A percentile compares a stretch with the other conserved stretches of the same genome.
Conservation (phyloP, 768 basidiomycete genomes). For the Favolaschia claudopus region DNA sequence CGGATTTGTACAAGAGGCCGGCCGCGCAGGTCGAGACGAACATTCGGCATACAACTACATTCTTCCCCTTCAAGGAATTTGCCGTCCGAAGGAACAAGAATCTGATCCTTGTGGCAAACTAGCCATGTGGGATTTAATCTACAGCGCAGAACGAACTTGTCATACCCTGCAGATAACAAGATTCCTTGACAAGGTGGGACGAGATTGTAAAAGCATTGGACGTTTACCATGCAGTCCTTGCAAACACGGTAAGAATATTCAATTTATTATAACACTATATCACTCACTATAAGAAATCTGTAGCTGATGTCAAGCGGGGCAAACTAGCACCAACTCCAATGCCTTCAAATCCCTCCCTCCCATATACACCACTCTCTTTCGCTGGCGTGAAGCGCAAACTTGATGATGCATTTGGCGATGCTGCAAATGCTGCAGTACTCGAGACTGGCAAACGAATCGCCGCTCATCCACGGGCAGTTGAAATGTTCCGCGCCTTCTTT, state of each 20-base stretch:
- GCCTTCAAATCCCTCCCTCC: no score
- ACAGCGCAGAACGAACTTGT: not conserved
- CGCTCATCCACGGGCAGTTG: no score
- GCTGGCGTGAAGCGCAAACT: not conserved
- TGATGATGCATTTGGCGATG: not conserved
- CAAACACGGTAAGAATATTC: not conserved
- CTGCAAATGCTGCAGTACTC: not conserved
- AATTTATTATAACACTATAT: not conserved
- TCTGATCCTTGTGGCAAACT: not conserved
- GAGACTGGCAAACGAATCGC: not conserved
- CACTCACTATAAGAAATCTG: not conserved
- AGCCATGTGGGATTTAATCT: not conserved
- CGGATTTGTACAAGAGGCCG: slow-evolving; percentile 30
- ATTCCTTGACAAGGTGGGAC: not conserved
- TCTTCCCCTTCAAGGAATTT: no score
- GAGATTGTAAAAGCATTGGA: not conserved
- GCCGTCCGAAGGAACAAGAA: not conserved
- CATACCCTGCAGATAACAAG: not conserved
- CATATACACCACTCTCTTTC: not conserved
- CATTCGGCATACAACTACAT: not conserved
- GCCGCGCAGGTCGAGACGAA: slow-evolving; percentile 28
- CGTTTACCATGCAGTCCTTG: not conserved
- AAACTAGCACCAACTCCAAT: no score
- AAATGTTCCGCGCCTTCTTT: not conserved
- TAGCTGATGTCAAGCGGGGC: no score